These are phyloP conservation scores for Apophysomyces ossiformis DNA, from an alignment of 371 early-diverging fungal species.

Conservation along the genomic window DNA sequence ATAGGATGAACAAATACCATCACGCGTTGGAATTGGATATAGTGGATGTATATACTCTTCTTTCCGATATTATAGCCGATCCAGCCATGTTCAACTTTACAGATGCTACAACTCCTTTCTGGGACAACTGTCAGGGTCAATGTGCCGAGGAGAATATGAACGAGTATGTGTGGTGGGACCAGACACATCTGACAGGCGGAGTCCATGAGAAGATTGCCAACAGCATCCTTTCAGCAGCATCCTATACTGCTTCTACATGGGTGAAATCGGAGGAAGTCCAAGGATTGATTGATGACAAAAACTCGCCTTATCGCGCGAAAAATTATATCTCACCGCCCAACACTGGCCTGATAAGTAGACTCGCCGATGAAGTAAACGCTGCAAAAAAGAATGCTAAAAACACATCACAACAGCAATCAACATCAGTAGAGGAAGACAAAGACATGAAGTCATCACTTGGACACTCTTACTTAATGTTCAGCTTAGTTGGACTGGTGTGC, in stretches of 20 bases:
- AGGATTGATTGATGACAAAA: constrained; percentile 12
- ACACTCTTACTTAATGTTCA: neutral
- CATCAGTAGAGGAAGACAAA: constrained; percentile 25
- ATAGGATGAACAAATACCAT: constrained; percentile 42
- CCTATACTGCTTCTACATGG: constrained; percentile 26
- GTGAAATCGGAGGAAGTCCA: constrained; percentile 15
- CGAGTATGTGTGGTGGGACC: constrained; percentile 55
- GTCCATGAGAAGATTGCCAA: constrained; percentile 42
- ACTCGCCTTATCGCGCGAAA: constrained; percentile 31
- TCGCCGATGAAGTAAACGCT: constrained; percentile 23
- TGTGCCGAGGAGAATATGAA: constrained; percentile 23
- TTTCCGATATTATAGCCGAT: constrained; percentile 35
- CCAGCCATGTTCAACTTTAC: constrained; percentile 39
- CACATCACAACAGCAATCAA: constrained; percentile 13
- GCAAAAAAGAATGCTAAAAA: constrained; percentile 4
- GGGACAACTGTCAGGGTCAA: constrained; percentile 27
- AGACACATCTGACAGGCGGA: constrained; percentile 49
- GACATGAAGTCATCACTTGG: neutral
- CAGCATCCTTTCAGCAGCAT: constrained; percentile 40
- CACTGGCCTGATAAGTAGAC: constrained; percentile 30
- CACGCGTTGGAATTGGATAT: constrained; percentile 41
- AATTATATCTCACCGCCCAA: constrained; percentile 26
- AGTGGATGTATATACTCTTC: constrained; percentile 36
- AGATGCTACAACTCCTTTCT: constrained; percentile 30
- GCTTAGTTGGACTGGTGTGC: neutral